phyloP scores from a whole-genome alignment of 1,284 basidiomycete genomes.

The Ganoderma boninense region DNA sequence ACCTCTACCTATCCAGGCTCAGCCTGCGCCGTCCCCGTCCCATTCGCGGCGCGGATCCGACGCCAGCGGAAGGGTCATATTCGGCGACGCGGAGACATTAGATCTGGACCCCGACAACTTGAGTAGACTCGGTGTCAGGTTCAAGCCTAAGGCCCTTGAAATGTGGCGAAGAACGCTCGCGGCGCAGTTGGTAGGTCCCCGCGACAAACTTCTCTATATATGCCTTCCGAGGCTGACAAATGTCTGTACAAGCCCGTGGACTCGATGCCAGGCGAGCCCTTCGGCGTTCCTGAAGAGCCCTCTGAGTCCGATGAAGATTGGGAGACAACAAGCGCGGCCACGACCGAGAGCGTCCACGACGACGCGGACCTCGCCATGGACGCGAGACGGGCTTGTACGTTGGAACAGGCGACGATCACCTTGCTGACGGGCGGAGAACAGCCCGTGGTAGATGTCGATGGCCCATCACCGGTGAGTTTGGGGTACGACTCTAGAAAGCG shows the following conservation, averaged over 20 bases:
- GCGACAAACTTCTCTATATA: not conserved
- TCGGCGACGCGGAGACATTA: not conserved
- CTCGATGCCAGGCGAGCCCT: not conserved
- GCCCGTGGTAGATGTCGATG: not conserved
- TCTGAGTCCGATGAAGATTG: not conserved
- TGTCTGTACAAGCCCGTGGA: not conserved
- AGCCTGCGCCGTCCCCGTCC: not conserved
- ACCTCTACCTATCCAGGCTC: no score
- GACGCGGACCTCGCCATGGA: no score
- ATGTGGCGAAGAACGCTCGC: not conserved
- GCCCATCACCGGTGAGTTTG: not conserved
- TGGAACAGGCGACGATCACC: not conserved
- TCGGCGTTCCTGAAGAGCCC: no score
- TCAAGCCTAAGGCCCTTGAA: not conserved
- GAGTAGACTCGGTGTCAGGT: not conserved
- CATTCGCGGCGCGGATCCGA: not conserved
- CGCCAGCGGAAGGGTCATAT: not conserved
- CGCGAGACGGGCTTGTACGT: not conserved
- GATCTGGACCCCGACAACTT: not conserved
- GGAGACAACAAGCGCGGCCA: not conserved
- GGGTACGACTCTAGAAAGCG: not conserved
- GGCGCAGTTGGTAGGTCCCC: not conserved
- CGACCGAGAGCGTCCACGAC: not conserved
- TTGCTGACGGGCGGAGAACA: not conserved
- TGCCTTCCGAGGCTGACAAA: not conserved